phyloP scores from a whole-genome alignment of 306 rosid species.

The Lathyrus aphaca region DNA sequence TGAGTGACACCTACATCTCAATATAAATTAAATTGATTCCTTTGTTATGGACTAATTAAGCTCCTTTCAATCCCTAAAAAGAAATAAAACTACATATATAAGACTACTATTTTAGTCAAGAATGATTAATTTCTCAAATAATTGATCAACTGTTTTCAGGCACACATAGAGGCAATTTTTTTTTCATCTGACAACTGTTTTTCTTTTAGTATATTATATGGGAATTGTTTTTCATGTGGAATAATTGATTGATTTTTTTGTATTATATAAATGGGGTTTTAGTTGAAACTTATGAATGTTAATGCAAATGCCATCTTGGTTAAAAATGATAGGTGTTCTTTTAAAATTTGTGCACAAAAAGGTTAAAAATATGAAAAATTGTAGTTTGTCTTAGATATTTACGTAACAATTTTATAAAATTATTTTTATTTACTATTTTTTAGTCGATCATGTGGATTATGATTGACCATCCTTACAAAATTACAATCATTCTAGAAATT shows the following conservation, averaged over 20 bases:
- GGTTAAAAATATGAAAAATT: neutral
- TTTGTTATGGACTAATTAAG: neutral
- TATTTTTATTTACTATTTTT: too few species aligned
- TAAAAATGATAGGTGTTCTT: too few species aligned
- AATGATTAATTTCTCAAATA: slow-evolving; percentile 8
- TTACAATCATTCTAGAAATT: too few species aligned
- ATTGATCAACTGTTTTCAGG: slow-evolving; percentile 11
- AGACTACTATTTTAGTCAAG: neutral
- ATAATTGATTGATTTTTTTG: neutral
- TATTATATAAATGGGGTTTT: neutral
- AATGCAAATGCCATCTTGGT: neutral
- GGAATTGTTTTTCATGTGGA: slow-evolving; percentile 1
- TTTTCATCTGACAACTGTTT: neutral
- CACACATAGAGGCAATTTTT: neutral
- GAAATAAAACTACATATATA: neutral
- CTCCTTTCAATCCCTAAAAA: neutral
- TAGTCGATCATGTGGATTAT: too few species aligned
- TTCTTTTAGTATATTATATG: neutral
- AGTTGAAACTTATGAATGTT: neutral
- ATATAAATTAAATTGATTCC: neutral
- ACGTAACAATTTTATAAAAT: too few species aligned
- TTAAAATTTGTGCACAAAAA: too few species aligned
- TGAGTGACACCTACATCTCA: slow-evolving; percentile 4
- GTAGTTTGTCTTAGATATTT: too few species aligned
- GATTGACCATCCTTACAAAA: too few species aligned